phyloP scores from a whole-genome alignment of 2,329 filamentous ascomycete species.

The Fusarium pseudograminearum region DNA sequence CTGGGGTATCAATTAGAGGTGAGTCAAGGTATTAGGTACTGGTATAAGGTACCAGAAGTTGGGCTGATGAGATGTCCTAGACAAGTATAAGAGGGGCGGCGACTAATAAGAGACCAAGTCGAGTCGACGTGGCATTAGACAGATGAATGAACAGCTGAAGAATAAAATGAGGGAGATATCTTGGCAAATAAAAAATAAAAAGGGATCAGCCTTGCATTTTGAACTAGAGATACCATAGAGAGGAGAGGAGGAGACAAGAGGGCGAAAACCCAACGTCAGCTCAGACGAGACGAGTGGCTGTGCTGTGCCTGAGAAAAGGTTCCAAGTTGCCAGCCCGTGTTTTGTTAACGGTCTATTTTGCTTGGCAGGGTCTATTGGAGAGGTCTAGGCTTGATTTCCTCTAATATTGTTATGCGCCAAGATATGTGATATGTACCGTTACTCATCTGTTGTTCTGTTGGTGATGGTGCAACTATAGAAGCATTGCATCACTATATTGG shows the following conservation, averaged over 20 bases:
- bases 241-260: background rate
- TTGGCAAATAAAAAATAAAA: background rate
- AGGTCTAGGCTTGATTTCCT: conserved; percentile 1
- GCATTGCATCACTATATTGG: conserved; percentile 6
- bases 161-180: conserved; percentile 7
- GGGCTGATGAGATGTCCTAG: conserved; percentile 6
- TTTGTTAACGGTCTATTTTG: conserved; percentile 20
- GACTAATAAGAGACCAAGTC: conserved; percentile 18
- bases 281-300: conserved; percentile 42
- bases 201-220: conserved; percentile 19
- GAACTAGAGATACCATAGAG: background rate
- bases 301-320: conserved; percentile 7
- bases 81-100: conserved; percentile 7
- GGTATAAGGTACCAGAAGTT: conserved; percentile 3
- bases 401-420: conserved; percentile 12
- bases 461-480: background rate
- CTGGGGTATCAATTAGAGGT: conserved; percentile 20
- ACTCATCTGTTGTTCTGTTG: background rate
- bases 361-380: conserved; percentile 34
- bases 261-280: conserved; percentile 48
- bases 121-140: conserved; percentile 27
- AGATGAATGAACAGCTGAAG: background rate
- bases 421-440: background rate
- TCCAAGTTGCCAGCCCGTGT: background rate
- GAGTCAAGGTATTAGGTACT: conserved; percentile 8